These are phyloP conservation scores for Metschnikowia hibisci DNA, from an alignment of 805 yeast genomes.

Conservation along the genomic window DNA sequence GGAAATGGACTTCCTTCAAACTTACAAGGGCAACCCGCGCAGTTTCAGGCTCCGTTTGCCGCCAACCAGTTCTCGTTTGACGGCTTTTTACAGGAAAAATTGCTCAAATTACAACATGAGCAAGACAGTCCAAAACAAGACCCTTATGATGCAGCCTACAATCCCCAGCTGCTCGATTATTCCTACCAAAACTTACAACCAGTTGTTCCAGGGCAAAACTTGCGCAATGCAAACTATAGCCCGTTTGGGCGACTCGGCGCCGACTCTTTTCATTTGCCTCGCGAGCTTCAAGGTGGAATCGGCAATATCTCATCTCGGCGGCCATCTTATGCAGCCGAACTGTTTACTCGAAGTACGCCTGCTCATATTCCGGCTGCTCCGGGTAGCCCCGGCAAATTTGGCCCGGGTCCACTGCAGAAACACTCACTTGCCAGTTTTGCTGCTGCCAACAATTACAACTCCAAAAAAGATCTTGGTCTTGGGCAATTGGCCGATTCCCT, in stretches of 20 bases:
- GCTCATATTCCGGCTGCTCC: not conserved
- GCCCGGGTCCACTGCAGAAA: constrained; percentile 6
- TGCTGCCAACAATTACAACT: constrained; percentile 25
- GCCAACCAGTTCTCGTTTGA: constrained; percentile 5
- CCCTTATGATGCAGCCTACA: not conserved
- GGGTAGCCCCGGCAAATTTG: not conserved
- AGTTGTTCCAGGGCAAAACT: not conserved
- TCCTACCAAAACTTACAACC: not conserved
- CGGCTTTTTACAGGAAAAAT: constrained; percentile 7
- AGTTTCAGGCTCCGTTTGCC: not conserved
- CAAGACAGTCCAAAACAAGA: not conserved
- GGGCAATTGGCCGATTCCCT: constrained; percentile 29
- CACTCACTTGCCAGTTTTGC: constrained; percentile 27
- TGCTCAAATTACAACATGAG: constrained; percentile 7
- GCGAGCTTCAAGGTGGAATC: constrained; percentile 62
- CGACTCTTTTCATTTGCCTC: constrained; percentile 47
- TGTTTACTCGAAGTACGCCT: constrained; percentile 37
- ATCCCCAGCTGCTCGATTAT: not conserved
- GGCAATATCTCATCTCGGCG: constrained; percentile 62
- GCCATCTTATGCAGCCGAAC: constrained; percentile 72
- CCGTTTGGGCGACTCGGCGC: not conserved
- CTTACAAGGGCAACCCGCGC: no score
- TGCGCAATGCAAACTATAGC: not conserved
- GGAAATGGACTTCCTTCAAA: not conserved
- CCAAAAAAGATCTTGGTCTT: constrained; percentile 14